phyloP scores from a whole-genome alignment of 1,139 yeast species.

The Candida tropicalis region DNA sequence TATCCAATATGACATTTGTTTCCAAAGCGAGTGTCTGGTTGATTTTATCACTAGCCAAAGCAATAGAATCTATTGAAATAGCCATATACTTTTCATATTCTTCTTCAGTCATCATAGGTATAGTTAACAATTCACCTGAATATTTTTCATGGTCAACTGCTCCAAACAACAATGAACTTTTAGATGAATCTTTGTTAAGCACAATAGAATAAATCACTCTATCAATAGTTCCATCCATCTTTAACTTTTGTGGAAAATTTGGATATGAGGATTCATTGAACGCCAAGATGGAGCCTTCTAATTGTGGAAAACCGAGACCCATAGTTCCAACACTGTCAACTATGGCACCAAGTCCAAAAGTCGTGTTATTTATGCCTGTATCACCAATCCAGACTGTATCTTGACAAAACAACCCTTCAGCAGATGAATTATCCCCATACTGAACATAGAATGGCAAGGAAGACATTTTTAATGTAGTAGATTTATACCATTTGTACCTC shows the following conservation, averaged over 20 bases:
- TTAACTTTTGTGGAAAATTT: constrained; percentile 33
- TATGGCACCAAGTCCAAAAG: constrained; percentile 50
- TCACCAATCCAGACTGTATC: constrained; percentile 45
- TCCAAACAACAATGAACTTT: constrained; percentile 57
- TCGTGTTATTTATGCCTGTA: constrained; percentile 36
- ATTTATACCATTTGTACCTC: constrained; percentile 15
- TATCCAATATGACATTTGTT: too few relatives aligned
- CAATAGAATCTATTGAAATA: too few relatives aligned
- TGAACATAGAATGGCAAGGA: constrained; percentile 16
- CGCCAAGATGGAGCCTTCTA: too few relatives aligned
- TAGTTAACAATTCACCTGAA: constrained; percentile 41
- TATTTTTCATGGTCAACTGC: constrained; percentile 58
- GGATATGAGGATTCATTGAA: constrained; percentile 9
- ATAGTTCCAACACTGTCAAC: constrained; percentile 48
- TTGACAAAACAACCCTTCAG: constrained; percentile 56
- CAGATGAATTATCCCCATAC: constrained; percentile 50
- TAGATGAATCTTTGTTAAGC: constrained; percentile 33
- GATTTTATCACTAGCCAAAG: too few relatives aligned
- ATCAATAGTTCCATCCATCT: constrained; percentile 47
- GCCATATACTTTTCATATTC: too few relatives aligned
- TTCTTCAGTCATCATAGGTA: too few relatives aligned
- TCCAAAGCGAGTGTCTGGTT: too few relatives aligned
- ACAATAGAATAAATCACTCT: constrained; percentile 56
- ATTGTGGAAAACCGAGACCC: constrained; percentile 38
- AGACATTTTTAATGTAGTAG: constrained; percentile 9